A percentile compares a stretch with the other conserved stretches of the same genome.
These are phyloP conservation scores for Lecanicillium sp. DNA, from an alignment of 2,329 filamentous ascomycete genomes.

Conservation along the genomic window DNA sequence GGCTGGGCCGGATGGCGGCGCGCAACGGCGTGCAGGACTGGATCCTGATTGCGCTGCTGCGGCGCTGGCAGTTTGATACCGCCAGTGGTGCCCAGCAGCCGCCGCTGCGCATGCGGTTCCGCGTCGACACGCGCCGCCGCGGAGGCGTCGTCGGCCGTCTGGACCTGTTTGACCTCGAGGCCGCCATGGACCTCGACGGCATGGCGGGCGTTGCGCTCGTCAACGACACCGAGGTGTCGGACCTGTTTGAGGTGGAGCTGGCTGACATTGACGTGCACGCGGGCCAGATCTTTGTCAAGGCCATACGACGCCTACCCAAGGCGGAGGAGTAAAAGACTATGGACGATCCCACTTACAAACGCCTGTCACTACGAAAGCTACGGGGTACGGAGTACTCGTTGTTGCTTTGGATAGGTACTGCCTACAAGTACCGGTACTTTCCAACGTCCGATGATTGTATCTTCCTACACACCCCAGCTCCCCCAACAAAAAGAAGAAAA, in stretches of 20 bases:
- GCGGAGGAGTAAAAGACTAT: not conserved
- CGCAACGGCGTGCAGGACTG: slow-evolving; percentile 38
- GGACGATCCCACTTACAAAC: too few relatives aligned
- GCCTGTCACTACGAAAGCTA: too few relatives aligned
- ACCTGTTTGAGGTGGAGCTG: slow-evolving; percentile 50
- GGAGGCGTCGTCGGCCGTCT: slow-evolving; percentile 33
- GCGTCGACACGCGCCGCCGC: slow-evolving; percentile 30
- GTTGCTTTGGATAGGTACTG: too few relatives aligned
- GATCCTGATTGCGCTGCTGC: slow-evolving; percentile 52
- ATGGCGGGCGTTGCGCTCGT: slow-evolving; percentile 29
- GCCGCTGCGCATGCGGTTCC: slow-evolving; percentile 41
- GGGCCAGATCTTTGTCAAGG: slow-evolving; percentile 38
- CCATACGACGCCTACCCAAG: slow-evolving; percentile 16
- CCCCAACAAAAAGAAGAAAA: too few relatives aligned
- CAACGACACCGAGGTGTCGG: slow-evolving; percentile 38
- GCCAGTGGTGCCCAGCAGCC: slow-evolving; percentile 19
- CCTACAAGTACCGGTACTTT: too few relatives aligned
- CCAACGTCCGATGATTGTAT: too few relatives aligned
- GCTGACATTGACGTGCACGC: slow-evolving; percentile 43
- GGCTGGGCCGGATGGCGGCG: slow-evolving; percentile 36
- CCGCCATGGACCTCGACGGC: slow-evolving; percentile 29
- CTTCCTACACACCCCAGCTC: too few relatives aligned
- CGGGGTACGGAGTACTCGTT: too few relatives aligned
- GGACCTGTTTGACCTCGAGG: slow-evolving; percentile 41
- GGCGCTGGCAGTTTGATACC: slow-evolving; percentile 49